Base-by-base conservation (phyloP, 306 rosid genomes). In the Acacia acuminata region DNA sequence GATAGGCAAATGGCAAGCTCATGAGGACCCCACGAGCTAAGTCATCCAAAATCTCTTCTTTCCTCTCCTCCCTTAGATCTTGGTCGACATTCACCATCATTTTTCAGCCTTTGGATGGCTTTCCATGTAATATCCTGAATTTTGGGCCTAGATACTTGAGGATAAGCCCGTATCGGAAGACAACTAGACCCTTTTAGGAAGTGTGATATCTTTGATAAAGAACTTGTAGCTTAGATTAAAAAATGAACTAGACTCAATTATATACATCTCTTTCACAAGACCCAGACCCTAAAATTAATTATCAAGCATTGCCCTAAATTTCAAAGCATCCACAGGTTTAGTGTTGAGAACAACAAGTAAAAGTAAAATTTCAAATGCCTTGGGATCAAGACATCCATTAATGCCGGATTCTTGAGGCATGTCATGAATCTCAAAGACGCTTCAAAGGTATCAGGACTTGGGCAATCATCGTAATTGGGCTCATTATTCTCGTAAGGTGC, bases 391-490 rank as follows among this genome's bases (percentile, higher is more conserved):
- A 55, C 90, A 86, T 4, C 99, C 98, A 4, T 34, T 4, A 34
- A 94, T 92, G 2, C 99, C 98, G 7, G 97, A 98, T 10, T 72
- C 79, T 42, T 94, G 96, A 0, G 94, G 76, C 24, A 94, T 94
- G 42, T 94, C 98, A 2, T 96, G 98, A 56, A 92, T 96, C 91
- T 96, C 98, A 0, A 98, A 79, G n/a, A 30, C 92, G 94, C 13
- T 94, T 97, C n/a, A 96, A 83, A 0, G 99, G 98, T 3, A 96
- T 94, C 88, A 91, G 98, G 61, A 96, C 98, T 84, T 94, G 97
- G 11, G 97, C 98, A 5, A 96, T 89, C 98, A 94, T 96, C 63
- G 70, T 96, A 96, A 87, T 94, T 94, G 44, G 98, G 99, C 80
- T 96, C 98, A n/a, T n/a, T n/a, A 38, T 96, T 94, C 4, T 82